Conservation (phyloP, 768 basidiomycete species). For the Zangia roseola region DNA sequence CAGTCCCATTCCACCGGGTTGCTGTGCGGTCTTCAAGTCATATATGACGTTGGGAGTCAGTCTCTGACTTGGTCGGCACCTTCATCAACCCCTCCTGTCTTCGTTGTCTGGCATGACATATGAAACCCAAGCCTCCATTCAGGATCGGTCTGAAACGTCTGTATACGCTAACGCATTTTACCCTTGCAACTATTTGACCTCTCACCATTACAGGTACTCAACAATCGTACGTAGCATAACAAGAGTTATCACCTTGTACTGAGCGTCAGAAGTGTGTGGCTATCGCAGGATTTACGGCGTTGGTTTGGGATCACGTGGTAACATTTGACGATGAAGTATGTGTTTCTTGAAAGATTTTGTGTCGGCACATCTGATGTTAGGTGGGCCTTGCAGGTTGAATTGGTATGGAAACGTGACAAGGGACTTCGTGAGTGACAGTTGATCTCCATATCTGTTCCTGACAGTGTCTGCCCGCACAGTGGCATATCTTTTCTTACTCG, state of each 20-base stretch:
- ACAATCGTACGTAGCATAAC: conserved; percentile 10
- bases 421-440: conserved; percentile 31
- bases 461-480: conserved; percentile 24
- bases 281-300: conserved; percentile 47
- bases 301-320: conserved; percentile 48
- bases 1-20: no score
- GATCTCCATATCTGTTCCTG: not conserved
- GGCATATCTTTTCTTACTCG: conserved; percentile 37
- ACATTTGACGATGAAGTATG: conserved; percentile 39
- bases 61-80: no score
- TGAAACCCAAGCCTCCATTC: not conserved
- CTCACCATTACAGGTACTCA: not conserved
- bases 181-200: not conserved
- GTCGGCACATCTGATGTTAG: not conserved
- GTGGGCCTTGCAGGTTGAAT: conserved; percentile 28
- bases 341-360: not conserved
- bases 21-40: no score
- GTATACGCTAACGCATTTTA: not conserved
- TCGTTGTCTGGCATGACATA: conserved; percentile 8
- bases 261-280: conserved; percentile 45
- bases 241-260: not conserved
- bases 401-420: conserved; percentile 38
- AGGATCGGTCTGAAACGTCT: not conserved
- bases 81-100: not conserved
- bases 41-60: no score